Conservation (phyloP, 495 filamentous ascomycete species). For the Penicillium angulare region DNA sequence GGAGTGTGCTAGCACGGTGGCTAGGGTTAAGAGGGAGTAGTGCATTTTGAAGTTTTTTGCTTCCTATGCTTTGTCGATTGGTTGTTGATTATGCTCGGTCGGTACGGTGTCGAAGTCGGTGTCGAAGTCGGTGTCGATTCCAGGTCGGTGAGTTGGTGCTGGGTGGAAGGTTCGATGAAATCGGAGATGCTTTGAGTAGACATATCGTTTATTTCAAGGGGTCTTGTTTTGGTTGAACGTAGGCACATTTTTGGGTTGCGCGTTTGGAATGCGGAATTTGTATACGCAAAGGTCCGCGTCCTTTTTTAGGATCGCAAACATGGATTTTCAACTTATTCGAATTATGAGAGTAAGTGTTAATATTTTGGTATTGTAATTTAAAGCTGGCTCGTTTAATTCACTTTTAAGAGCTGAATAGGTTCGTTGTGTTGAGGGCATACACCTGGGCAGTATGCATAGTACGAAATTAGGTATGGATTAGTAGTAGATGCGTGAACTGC, state of each 20-base stretch:
- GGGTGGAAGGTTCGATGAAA: too few relatives aligned
- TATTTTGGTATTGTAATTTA: too few relatives aligned
- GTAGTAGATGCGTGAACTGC: too few relatives aligned
- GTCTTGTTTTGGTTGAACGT: background rate
- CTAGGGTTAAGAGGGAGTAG: conserved; percentile 10
- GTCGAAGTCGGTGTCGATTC: conserved; percentile 1
- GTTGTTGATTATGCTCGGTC: background rate
- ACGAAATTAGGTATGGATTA: too few relatives aligned
- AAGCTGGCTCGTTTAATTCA: too few relatives aligned
- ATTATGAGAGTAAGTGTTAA: too few relatives aligned
- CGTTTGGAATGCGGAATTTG: conserved; percentile 13
- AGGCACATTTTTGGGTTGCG: conserved; percentile 13
- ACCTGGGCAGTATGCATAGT: too few relatives aligned
- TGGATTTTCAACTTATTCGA: background rate
- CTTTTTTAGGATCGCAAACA: background rate
- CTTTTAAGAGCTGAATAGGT: too few relatives aligned
- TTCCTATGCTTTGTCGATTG: background rate
- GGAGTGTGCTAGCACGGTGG: conserved; percentile 9
- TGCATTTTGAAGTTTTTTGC: conserved; percentile 11
- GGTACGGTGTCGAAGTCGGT: background rate
- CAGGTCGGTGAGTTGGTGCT: too few relatives aligned
- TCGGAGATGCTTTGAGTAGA: too few relatives aligned
- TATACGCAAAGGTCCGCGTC: background rate
- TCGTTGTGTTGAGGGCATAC: too few relatives aligned
- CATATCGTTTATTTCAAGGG: conserved; percentile 4